Evolutionary conservation across 768 basidiomycete genomes (phyloP).

Genomic region (Gloeophyllum trabeum): DNA sequence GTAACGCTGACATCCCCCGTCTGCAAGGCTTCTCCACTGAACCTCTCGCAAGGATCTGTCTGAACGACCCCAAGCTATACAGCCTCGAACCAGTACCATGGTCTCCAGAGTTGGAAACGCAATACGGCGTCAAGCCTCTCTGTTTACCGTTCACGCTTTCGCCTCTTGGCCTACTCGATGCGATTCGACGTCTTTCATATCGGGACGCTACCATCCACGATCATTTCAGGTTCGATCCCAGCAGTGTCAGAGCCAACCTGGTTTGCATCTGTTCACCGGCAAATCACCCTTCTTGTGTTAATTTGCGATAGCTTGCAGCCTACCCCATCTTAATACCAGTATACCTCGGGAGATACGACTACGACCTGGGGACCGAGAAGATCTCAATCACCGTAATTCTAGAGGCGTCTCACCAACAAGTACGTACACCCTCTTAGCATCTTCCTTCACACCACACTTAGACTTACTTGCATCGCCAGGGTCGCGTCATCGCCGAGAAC

Average conservation of each 20-base stretch:
- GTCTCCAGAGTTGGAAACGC: constrained; percentile 31
- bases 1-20: neutral
- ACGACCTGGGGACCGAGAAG: constrained; percentile 7
- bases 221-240: constrained; percentile 28
- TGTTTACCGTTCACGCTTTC: constrained; percentile 47
- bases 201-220: constrained; percentile 24
- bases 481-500: too few relatives aligned
- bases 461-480: too few relatives aligned
- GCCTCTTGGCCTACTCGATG: constrained; percentile 38
- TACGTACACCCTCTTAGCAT: neutral
- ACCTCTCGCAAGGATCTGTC: constrained; percentile 33
- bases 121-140: constrained; percentile 35
- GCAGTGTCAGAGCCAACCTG: constrained; percentile 30
- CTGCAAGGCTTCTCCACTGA: constrained; percentile 33
- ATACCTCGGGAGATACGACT: constrained; percentile 44
- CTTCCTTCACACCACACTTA: neutral
- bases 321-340: constrained; percentile 57
- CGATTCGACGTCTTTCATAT: constrained; percentile 21
- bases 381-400: neutral
- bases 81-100: constrained; percentile 30
- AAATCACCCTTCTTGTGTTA: constrained; percentile 1
- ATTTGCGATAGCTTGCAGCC: constrained; percentile 32
- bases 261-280: constrained; percentile 21
- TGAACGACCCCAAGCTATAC: constrained; percentile 18
- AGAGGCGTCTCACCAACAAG: neutral